Evolutionary conservation across 495 filamentous ascomycete species (phyloP).

Genomic region (Cercophora newfieldiana): DNA sequence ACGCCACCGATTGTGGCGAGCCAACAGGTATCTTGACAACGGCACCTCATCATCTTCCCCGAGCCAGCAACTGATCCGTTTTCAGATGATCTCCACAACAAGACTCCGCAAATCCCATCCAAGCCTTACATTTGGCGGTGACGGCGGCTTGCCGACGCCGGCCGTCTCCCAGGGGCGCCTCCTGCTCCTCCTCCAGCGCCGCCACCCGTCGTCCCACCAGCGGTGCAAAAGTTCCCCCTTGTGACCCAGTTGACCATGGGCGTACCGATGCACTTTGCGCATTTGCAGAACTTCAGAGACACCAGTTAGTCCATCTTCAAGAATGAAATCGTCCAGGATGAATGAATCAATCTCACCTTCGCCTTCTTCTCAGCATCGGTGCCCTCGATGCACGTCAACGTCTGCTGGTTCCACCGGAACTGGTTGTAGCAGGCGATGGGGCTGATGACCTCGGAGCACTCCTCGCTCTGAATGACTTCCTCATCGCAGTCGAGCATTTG

Average conservation of each 20-base stretch:
- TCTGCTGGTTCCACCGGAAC: slow-evolving; percentile 39
- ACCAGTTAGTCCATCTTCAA: background rate
- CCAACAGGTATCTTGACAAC: no score
- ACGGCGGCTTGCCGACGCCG: background rate
- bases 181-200: background rate
- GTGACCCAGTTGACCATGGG: slow-evolving; percentile 11
- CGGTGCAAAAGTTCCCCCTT: background rate
- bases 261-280: slow-evolving; percentile 7
- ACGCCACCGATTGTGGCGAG: no score
- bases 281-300: background rate
- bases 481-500: slow-evolving; percentile 32
- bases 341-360: background rate
- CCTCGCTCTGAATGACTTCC: slow-evolving; percentile 37
- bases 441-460: slow-evolving; percentile 45
- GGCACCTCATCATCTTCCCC: no score
- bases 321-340: background rate
- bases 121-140: background rate
- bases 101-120: background rate
- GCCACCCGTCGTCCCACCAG: background rate
- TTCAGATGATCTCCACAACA: no score
- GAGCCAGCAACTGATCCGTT: no score
- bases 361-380: slow-evolving; percentile 23
- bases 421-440: slow-evolving; percentile 49
- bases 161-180: background rate
- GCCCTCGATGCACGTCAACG: slow-evolving; percentile 43